Base-by-base conservation (phyloP, 352 stramenopile species). In the Phytophthora lateralis region DNA sequence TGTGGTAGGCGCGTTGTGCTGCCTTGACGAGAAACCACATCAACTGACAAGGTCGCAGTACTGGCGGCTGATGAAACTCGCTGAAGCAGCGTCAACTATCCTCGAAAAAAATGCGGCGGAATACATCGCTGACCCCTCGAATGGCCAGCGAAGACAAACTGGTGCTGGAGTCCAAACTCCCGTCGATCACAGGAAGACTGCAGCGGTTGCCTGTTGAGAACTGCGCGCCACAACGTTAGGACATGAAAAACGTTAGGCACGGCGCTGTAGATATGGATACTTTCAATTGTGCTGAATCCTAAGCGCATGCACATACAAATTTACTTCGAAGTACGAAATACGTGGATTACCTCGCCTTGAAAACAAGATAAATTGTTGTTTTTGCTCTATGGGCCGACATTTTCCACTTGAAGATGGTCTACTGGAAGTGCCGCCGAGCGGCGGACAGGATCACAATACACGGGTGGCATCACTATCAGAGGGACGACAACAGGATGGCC, bases 1-100 rank as follows among this genome's bases (percentile, higher is more conserved):
- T 14, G 60, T 76, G 11, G 38, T 81, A 1, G 73, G 61, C 5
- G 63, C 66, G 27, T 41, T 81, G 11, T 81, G 73, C 20, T 78
- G 69, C 24, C 55, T 81, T 8, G 73, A 78, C 11, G 53, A 43
- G 0, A 55, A 74, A 18, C 56, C 69, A 0, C 69, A 67, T 8
- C 48, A 78, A 29, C 55, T 81, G 18, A 67, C 65, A 14, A 55
- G 66, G 14, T 62, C 66, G 12, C 73, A 81, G 47, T 81, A 81
- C 52, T 76, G 67, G 60, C 37, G 63, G 15, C 37, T 81, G 8
- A 67, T 48, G 50, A 75, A 70, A 47, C 63, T 78, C 11, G 70
- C 66, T 0, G 38, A 68, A 14, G 63, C 70, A 14, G 70, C 63
- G 2, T 78, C 70, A 7, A 51, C 12, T 2, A 69, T 76, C 15